These are phyloP conservation scores for Leccinum barrowsii DNA, from an alignment of 768 basidiomycete genomes.

Conservation along the genomic window DNA sequence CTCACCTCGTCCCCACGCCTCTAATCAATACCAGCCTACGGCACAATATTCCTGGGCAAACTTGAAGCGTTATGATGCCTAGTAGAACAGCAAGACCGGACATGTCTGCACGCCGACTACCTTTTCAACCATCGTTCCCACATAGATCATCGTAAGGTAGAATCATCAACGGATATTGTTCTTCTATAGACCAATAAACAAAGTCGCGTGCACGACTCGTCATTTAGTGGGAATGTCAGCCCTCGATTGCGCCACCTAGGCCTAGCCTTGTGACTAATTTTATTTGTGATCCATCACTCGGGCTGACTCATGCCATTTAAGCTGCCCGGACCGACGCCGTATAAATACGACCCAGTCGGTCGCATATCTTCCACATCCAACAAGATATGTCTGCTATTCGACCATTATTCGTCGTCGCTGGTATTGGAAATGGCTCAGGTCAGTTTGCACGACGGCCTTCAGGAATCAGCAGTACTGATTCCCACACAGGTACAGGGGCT, in stretches of 20 bases:
- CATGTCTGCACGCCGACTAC: slow-evolving; percentile 42
- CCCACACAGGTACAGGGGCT: slow-evolving; percentile 49
- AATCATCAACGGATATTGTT: no score
- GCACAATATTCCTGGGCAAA: slow-evolving; percentile 73
- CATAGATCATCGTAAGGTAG: no score
- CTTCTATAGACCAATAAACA: slow-evolving; percentile 9
- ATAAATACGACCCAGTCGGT: slow-evolving; percentile 7
- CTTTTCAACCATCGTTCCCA: no score
- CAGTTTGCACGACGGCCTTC: background rate
- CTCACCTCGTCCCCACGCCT: background rate
- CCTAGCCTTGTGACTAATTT: slow-evolving; percentile 4
- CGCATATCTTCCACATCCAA: background rate
- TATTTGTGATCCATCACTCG: slow-evolving; percentile 10
- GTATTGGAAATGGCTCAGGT: slow-evolving; percentile 43
- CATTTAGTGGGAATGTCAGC: background rate
- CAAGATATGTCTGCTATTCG: slow-evolving; percentile 34
- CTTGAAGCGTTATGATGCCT: slow-evolving; percentile 45
- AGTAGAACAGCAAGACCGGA: slow-evolving; percentile 78
- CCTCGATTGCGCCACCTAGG: slow-evolving; percentile 10
- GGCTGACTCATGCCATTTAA: slow-evolving; percentile 19
- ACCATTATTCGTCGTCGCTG: slow-evolving; percentile 57
- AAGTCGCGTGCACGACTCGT: background rate
- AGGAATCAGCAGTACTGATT: background rate
- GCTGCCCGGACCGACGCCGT: background rate
- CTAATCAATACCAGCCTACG: slow-evolving; percentile 53